Evolutionary conservation across 179 eudicot species (phyloP).

Genomic region (Silene coronaria): DNA sequence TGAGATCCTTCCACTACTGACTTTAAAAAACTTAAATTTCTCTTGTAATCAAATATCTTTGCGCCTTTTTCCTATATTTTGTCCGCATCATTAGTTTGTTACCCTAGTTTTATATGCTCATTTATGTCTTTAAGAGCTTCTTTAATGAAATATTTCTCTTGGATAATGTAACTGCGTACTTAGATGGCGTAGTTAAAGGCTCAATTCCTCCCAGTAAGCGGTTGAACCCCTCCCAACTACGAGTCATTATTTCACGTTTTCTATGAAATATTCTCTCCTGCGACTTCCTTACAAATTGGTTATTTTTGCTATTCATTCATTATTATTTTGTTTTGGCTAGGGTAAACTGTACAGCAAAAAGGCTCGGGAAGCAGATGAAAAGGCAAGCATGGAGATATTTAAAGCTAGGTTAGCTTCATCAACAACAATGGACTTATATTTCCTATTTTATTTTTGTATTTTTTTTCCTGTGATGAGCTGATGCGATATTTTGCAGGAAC

Average conservation of each 20-base stretch:
- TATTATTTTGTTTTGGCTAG: constrained; percentile 34
- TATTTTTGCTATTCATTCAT: neutral
- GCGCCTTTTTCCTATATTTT: neutral
- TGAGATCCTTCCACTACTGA: neutral
- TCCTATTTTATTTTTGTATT: neutral
- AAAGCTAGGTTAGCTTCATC: constrained; percentile 55
- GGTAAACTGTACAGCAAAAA: constrained; percentile 51
- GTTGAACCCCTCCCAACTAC: too few species aligned
- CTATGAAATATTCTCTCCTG: neutral
- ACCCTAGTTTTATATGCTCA: neutral
- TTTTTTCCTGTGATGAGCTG: neutral
- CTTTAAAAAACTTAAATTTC: neutral
- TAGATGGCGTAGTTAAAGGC: too few species aligned
- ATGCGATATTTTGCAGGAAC: constrained; percentile 47
- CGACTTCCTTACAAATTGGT: neutral
- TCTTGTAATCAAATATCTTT: neutral
- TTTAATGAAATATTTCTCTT: too few species aligned
- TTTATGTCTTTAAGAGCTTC: neutral
- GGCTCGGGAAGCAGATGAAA: constrained; percentile 86
- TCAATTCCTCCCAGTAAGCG: too few species aligned
- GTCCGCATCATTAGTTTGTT: neutral
- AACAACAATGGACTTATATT: neutral
- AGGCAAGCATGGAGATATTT: constrained; percentile 87
- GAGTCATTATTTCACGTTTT: too few species aligned
- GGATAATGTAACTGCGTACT: too few species aligned